Base-by-base conservation (phyloP, 2,329 filamentous ascomycete species). In the Cadophora luteo-olivacea region DNA sequence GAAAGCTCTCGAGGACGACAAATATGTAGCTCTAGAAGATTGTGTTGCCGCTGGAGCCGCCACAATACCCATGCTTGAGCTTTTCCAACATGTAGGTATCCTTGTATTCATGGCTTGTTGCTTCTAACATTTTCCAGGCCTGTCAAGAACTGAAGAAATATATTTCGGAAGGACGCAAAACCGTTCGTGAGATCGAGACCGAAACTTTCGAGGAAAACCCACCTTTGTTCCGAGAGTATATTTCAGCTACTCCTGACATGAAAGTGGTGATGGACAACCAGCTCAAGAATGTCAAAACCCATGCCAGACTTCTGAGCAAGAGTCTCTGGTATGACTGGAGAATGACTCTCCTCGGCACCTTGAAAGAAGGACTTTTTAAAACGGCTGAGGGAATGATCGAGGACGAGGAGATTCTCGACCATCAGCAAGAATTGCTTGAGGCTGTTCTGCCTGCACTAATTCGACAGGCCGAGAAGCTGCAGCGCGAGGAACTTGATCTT, bases 251-350 rank as follows among this genome's bases (percentile, higher is more conserved):
- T 0, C 88, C 93, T 0, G 93, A 97, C 70, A 89, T 97, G 77
- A 94, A 92, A 76, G 81, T 88, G 3, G 85, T 97, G 64, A 97
- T 99, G 90, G 95, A 99, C 81, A 96, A 92, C 72, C 94, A 98
- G 78, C 96, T 99, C 84, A 96, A 97, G 80, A 97, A 98, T 76
- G 92, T 97, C 80, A 98, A 97, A 83, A 94, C 93, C 0, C 92
- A 97, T 78, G 93, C 95, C 19, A 88, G 96, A 32, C 85, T 97
- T 16, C 84, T 94, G 63, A 97, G 95, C 82, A 97, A 97, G 78
- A 93, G 93, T 67, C 94, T 96, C 84, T 99, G 96, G 96, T 99
- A 99, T 78, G 92, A 95, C 76, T 99, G 96, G 96, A 91, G 96
- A 51, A 95, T 92, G 85, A 95, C 96, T 75, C 86, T 98, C 29